Percentiles rank a stretch among this genome's conserved stretches.
Evolutionary conservation across 805 yeast genomes (phyloP).

Genomic region (Myxozyma kluyveri): DNA sequence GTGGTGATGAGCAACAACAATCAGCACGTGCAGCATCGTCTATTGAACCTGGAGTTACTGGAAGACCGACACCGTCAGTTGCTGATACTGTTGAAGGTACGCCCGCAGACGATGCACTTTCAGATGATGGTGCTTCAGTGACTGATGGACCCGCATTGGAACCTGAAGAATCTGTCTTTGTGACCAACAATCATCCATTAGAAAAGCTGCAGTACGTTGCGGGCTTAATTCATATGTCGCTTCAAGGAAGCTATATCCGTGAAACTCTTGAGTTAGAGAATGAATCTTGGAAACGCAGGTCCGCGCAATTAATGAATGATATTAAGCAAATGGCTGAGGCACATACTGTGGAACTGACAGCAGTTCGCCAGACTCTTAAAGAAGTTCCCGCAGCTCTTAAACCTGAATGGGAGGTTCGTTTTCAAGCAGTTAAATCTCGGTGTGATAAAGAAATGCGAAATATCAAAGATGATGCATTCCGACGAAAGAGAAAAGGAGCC

Average conservation of each 20-base stretch:
- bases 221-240: slow-evolving; percentile 34
- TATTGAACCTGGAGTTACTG: slow-evolving; percentile 3
- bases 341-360: slow-evolving; percentile 29
- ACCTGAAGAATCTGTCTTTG: slow-evolving; percentile 7
- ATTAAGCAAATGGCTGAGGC: slow-evolving; percentile 33
- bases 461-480: slow-evolving; percentile 35
- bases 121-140: neutral
- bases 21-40: neutral
- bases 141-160: neutral
- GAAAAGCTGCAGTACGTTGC: slow-evolving; percentile 34
- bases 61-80: slow-evolving; percentile 2
- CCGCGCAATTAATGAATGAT: slow-evolving; percentile 33
- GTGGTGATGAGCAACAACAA: neutral
- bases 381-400: slow-evolving; percentile 27
- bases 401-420: slow-evolving; percentile 33
- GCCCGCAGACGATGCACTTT: slow-evolving; percentile 1
- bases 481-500: slow-evolving; percentile 34
- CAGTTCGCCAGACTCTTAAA: slow-evolving; percentile 30
- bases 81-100: neutral
- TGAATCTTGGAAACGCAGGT: slow-evolving; percentile 35
- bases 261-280: slow-evolving; percentile 37
- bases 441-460: slow-evolving; percentile 32
- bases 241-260: slow-evolving; percentile 40
- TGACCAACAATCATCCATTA: slow-evolving; percentile 30
- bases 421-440: slow-evolving; percentile 33